phyloP scores from a whole-genome alignment of 306 rosid genomes.

The Mucuna pruriens region DNA sequence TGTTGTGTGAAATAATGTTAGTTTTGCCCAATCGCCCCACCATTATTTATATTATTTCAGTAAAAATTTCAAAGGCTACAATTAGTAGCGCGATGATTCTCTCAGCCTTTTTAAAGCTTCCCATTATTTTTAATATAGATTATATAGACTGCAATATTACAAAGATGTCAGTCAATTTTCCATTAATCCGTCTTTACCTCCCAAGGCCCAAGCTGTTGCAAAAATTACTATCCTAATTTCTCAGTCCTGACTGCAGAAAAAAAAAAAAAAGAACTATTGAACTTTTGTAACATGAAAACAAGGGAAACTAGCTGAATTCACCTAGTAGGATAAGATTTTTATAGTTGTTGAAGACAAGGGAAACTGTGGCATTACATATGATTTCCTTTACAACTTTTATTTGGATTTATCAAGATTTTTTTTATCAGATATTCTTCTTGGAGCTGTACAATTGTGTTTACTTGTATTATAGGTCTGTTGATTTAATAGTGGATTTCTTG shows the following conservation, averaged over 20 bases:
- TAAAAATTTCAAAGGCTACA: neutral
- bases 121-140: neutral
- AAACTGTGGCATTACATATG: slow-evolving; percentile 1
- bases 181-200: neutral
- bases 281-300: neutral
- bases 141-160: neutral
- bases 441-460: slow-evolving; percentile 4
- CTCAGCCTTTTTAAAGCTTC: neutral
- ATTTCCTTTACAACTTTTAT: neutral
- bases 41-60: neutral
- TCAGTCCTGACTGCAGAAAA: neutral
- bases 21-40: neutral
- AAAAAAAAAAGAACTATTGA: neutral
- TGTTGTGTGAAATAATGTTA: neutral
- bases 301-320: neutral
- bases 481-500: neutral
- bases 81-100: neutral
- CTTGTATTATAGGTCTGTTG: neutral
- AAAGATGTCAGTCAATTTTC: neutral
- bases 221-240: neutral
- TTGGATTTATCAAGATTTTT: slow-evolving; percentile 6
- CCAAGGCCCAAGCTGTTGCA: neutral
- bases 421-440: slow-evolving; percentile 6
- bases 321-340: neutral
- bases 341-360: neutral